A percentile compares a stretch with the other conserved stretches of the same genome.
Evolutionary conservation across 495 filamentous ascomycete genomes (phyloP).

Genomic region (Clohesyomyces aquaticus): DNA sequence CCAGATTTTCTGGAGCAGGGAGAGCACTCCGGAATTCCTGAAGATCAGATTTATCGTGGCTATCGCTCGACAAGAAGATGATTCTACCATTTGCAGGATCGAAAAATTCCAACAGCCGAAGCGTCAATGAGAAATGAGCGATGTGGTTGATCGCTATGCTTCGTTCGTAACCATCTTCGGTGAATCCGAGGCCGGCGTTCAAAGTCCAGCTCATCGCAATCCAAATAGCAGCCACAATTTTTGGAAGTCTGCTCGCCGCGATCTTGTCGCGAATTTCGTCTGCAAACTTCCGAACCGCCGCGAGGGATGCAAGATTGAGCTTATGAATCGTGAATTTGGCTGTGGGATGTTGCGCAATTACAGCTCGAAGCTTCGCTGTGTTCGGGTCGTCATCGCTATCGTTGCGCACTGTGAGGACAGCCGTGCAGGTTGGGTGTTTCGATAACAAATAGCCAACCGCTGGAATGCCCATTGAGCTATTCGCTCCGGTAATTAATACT

Average conservation of each 20-base stretch:
- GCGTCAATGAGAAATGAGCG: slow-evolving; percentile 6
- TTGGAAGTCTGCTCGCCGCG: slow-evolving; percentile 34
- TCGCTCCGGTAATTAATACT: slow-evolving; percentile 55
- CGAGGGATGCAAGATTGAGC: neutral
- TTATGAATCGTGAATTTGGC: slow-evolving; percentile 38
- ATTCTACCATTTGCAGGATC: slow-evolving; percentile 13
- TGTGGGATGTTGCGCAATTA: slow-evolving; percentile 44
- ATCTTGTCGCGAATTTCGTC: neutral
- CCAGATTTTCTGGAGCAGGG: slow-evolving; percentile 10
- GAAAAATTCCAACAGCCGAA: slow-evolving; percentile 14
- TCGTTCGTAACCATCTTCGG: slow-evolving; percentile 15
- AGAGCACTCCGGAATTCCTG: slow-evolving; percentile 7
- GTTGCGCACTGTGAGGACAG: slow-evolving; percentile 53
- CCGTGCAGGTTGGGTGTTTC: slow-evolving; percentile 46
- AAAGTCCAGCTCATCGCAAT: slow-evolving; percentile 51
- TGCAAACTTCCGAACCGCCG: neutral
- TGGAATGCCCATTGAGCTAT: slow-evolving; percentile 53
- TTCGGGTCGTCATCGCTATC: slow-evolving; percentile 50
- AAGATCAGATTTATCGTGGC: slow-evolving; percentile 13
- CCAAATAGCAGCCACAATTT: slow-evolving; percentile 50
- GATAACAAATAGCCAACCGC: slow-evolving; percentile 49
- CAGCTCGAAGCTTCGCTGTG: slow-evolving; percentile 48
- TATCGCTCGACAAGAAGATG: slow-evolving; percentile 16
- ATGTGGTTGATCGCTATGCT: slow-evolving; percentile 20
- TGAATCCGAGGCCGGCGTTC: slow-evolving; percentile 1